A percentile compares a stretch with the other conserved stretches of the same genome.
Evolutionary conservation across 305 asterid species (phyloP).

Genomic region (Ruellia speciosa): DNA sequence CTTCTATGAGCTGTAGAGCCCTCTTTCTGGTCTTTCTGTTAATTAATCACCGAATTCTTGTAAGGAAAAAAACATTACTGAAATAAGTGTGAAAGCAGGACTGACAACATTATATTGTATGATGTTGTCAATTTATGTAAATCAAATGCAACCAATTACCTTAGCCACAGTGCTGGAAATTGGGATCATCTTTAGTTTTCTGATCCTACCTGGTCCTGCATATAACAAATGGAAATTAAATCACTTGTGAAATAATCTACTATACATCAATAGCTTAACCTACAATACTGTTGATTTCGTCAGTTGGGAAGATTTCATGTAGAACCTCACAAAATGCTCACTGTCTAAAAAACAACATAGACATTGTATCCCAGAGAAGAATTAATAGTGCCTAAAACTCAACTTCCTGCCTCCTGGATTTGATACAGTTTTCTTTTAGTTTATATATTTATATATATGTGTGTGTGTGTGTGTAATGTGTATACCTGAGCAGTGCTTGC

Average conservation of each 20-base stretch:
- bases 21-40: slow-evolving; percentile 30
- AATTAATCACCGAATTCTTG: slow-evolving; percentile 15
- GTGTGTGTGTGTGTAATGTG: too few relatives aligned
- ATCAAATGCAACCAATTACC: slow-evolving; percentile 60
- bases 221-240: background rate
- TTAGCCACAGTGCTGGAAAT: slow-evolving; percentile 31
- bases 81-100: background rate
- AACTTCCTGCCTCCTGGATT: slow-evolving; percentile 19
- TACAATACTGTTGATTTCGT: background rate
- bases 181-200: slow-evolving; percentile 52
- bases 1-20: slow-evolving; percentile 19
- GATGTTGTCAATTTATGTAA: background rate
- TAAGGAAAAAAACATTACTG: background rate
- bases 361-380: background rate
- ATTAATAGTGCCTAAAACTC: slow-evolving; percentile 37
- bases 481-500: slow-evolving; percentile 34
- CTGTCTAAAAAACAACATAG: background rate
- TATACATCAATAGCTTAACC: background rate
- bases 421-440: background rate
- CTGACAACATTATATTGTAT: background rate
- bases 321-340: too few relatives aligned
- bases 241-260: background rate
- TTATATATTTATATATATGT: slow-evolving; percentile 22
- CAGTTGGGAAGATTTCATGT: too few relatives aligned
- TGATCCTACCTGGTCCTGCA: slow-evolving; percentile 66